Evolutionary conservation across 2,329 filamentous ascomycete species (phyloP), one percentile per base, ranked within the genome.

Genomic region (Phaeosphaeriaceae sp.): DNA sequence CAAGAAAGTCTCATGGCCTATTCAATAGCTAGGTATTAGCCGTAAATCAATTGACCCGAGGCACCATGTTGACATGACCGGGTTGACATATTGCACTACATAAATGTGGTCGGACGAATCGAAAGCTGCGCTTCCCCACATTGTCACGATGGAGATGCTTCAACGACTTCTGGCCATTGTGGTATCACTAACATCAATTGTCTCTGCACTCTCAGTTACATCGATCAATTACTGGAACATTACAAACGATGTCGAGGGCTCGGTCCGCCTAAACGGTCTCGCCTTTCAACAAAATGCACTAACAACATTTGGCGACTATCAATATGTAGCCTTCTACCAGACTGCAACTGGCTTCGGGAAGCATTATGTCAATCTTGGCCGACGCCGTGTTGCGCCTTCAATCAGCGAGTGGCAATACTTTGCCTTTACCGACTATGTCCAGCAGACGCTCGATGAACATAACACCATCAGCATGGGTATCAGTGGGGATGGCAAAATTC

Each of bases 381-480:
- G 79, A 17, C 70, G 79, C 23, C 68, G 70, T 28, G 71, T 81
- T 4, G 70, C 76, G 0, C 58, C 62, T 3, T 70, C 72, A 0
- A 35, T 66, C 0, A 55, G 60, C 9, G 60, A 61, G 4, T 81
- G 80, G 79, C 70, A 81, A 56, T 76, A 74, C 8, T 59, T 81
- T 28, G 71, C 76, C 1, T 78, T 82, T 21, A 71, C 73, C 1
- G 80, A 81, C 60, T 82, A 82, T 39, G 67, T 76, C 13, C 79
- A 82, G 58, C 78, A 72, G 11, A 76, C 74, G 1, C 74, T 81
- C 35, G 80, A 82, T 48, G 79, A 79, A 3, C 80, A 82, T 59
- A 82, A 82, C 50, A 81, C 79, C 3, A 77, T 81, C 37, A 79
- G 79, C 61, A 72, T 82, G 54, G 80, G 79, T 2, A 77, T 81